Percentiles rank a stretch among this genome's conserved stretches.
Conservation (phyloP, 2,329 filamentous ascomycete genomes). For the Aspergillus sp. region DNA sequence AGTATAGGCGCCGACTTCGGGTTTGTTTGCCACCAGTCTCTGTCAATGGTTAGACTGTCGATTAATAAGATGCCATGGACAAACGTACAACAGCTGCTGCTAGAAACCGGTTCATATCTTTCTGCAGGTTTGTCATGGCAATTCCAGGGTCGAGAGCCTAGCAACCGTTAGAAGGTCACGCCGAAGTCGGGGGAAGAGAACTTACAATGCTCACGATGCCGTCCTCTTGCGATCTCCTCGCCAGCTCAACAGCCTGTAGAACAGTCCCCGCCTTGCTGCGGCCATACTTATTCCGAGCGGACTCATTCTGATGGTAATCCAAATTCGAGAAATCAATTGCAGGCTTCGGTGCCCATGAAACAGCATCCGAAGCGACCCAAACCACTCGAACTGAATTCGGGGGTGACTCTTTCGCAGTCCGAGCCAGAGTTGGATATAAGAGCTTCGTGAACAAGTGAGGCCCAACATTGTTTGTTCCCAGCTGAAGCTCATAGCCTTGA, state of each 20-base stretch:
- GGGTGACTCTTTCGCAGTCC: not conserved
- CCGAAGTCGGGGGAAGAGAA: not conserved
- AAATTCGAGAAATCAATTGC: constrained; percentile 3
- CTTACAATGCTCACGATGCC: not conserved
- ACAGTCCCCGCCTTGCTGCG: constrained; percentile 1
- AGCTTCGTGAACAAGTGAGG: constrained; percentile 41
- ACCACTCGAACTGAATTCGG: not conserved
- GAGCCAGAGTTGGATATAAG: not conserved
- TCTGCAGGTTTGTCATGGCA: constrained; percentile 12
- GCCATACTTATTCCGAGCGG: not conserved
- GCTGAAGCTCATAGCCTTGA: constrained; percentile 34
- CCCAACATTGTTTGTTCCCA: constrained; percentile 44
- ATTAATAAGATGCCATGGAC: not conserved
- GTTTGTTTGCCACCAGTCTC: not conserved
- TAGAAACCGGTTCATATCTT: constrained; percentile 3
- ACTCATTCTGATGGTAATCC: not conserved
- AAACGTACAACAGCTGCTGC: not conserved
- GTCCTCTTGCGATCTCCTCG: not conserved
- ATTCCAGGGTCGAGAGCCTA: constrained; percentile 13
- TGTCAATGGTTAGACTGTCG: not conserved
- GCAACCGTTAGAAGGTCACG: not conserved
- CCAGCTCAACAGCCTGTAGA: constrained; percentile 1
- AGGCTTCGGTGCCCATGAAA: not conserved
- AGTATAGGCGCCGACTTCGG: constrained; percentile 21
- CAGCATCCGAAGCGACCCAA: constrained; percentile 2